phyloP scores from a whole-genome alignment of 2,329 filamentous ascomycete species.

The Aspergillus sp. region DNA sequence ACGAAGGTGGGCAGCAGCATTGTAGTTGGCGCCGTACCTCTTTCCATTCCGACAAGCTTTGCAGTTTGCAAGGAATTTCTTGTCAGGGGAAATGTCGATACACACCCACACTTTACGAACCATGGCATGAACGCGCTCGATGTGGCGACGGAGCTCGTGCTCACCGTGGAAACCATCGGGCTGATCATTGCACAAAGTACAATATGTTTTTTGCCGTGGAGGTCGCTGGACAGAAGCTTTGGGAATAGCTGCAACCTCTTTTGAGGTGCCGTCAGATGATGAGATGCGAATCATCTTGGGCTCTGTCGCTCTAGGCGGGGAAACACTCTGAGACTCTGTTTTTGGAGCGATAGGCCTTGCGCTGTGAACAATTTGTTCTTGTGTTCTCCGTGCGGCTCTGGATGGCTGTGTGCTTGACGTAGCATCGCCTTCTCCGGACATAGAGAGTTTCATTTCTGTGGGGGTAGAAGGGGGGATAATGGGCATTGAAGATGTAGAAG shows the following conservation, averaged over 20 bases:
- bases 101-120: conserved; percentile 64
- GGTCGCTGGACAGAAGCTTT: conserved; percentile 63
- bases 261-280: conserved; percentile 54
- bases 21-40: conserved; percentile 88
- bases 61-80: conserved; percentile 73
- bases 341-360: conserved; percentile 54
- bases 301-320: conserved; percentile 32
- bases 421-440: conserved; percentile 48
- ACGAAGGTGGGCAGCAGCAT: conserved; percentile 85
- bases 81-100: conserved; percentile 57
- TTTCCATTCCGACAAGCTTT: conserved; percentile 78
- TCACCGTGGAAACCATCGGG: conserved; percentile 81
- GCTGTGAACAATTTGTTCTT: conserved; percentile 50
- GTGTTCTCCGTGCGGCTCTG: conserved; percentile 47
- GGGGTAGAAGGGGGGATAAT: conserved; percentile 39
- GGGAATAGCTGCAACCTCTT: conserved; percentile 55
- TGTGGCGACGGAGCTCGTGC: conserved; percentile 74
- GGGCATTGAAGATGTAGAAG: conserved; percentile 32
- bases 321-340: conserved; percentile 33
- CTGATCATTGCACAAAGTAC: conserved; percentile 67
- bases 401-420: conserved; percentile 47
- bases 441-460: conserved; percentile 53
- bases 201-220: conserved; percentile 70
- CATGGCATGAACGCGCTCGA: conserved; percentile 64
- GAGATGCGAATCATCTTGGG: conserved; percentile 53